Conservation (phyloP, 805 yeast species). For the Saccharomycopsis synnaedendra region DNA sequence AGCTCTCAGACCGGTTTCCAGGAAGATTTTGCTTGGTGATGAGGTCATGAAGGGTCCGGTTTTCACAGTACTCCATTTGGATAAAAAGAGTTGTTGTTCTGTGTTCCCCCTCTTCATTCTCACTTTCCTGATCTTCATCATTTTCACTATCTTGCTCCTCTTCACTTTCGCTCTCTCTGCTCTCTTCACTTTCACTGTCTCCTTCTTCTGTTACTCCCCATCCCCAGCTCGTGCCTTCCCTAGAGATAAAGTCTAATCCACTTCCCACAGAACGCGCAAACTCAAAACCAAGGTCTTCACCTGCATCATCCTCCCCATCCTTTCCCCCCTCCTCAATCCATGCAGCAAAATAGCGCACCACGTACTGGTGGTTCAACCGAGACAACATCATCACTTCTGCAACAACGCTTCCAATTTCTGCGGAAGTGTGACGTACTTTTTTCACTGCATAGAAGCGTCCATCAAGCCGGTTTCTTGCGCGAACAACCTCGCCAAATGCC, state of each 20-base stretch:
- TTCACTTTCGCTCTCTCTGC: constrained; percentile 17
- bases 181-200: constrained; percentile 18
- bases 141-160: constrained; percentile 18
- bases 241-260: constrained; percentile 54
- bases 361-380: constrained; percentile 87
- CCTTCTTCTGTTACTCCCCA: constrained; percentile 17
- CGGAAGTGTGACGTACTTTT: constrained; percentile 74
- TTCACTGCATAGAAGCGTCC: constrained; percentile 94
- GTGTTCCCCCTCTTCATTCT: neutral
- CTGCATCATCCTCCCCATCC: constrained; percentile 20
- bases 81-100: constrained; percentile 67
- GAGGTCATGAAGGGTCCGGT: constrained; percentile 75
- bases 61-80: constrained; percentile 98
- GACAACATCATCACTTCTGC: constrained; percentile 91
- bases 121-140: constrained; percentile 15
- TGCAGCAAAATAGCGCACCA: constrained; percentile 92
- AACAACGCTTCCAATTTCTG: constrained; percentile 67
- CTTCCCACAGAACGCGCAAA: constrained; percentile 6
- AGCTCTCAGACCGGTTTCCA: constrained; percentile 63
- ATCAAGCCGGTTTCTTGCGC: constrained; percentile 85
- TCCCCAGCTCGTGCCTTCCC: constrained; percentile 31
- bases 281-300: constrained; percentile 10
- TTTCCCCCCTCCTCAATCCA: constrained; percentile 73
- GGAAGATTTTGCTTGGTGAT: constrained; percentile 67
- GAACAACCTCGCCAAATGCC: constrained; percentile 97